These are phyloP conservation scores for Populus pruinosa DNA, from an alignment of 345 rosid species.

Conservation along the genomic window DNA sequence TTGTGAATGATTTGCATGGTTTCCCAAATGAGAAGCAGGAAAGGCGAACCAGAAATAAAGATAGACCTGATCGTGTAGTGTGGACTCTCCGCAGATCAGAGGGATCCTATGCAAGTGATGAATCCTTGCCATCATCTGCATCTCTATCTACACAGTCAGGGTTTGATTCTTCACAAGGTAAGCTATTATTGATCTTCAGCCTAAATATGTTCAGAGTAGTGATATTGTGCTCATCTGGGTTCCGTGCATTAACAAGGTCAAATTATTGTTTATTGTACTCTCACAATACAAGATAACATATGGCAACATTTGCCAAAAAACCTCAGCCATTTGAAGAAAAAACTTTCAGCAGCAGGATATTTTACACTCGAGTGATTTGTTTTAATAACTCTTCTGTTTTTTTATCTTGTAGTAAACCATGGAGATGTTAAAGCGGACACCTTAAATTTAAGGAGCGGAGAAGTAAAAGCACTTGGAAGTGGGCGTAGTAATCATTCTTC, in stretches of 20 bases:
- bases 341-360: background rate
- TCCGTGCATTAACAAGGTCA: background rate
- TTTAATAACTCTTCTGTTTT: background rate
- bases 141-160: slow-evolving; percentile 20
- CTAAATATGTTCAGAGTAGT: background rate
- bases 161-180: slow-evolving; percentile 29
- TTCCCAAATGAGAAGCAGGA: slow-evolving; percentile 42
- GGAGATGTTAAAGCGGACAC: slow-evolving; percentile 31
- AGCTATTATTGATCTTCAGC: background rate
- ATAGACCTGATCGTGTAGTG: slow-evolving; percentile 68
- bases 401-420: slow-evolving; percentile 21
- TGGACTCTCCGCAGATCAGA: slow-evolving; percentile 65
- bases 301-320: background rate
- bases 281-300: background rate
- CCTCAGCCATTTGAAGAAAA: background rate
- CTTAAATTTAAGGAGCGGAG: slow-evolving; percentile 28
- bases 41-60: slow-evolving; percentile 55
- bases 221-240: background rate
- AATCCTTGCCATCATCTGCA: slow-evolving; percentile 29
- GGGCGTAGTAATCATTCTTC: slow-evolving; percentile 30
- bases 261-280: background rate
- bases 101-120: slow-evolving; percentile 56
- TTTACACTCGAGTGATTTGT: background rate
- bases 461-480: slow-evolving; percentile 29
- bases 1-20: slow-evolving; percentile 41